Evolutionary conservation across 768 basidiomycete genomes (phyloP), one percentile per base, ranked within the genome.

Genomic region (Serendipita vermifera): DNA sequence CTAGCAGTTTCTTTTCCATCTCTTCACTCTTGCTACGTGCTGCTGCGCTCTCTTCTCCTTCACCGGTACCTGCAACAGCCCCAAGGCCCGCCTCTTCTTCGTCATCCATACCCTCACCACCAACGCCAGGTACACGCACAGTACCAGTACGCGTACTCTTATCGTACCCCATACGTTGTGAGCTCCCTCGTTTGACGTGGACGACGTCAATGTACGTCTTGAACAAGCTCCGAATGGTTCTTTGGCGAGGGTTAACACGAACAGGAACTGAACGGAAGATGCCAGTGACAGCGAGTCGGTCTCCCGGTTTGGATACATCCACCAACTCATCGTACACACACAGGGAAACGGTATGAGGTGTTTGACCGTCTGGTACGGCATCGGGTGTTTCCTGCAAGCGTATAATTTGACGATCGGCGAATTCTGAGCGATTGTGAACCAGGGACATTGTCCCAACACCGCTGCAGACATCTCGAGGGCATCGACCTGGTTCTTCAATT

Each of bases 311-410:
- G 38, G 85, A 70, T n/a, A 92, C 77, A 64, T 98, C 96, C 33
- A 98, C 94, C 3, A 99, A 80, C 66, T 99, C 96, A 65, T 99
- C 94, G 65, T 99, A 98, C n/a, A 89, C 88, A 67, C 92, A 93
- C 55, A 98, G 71, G 0, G 89, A 92, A 55, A 99, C 93, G 0
- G 94, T 98, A 62, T 97, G 93, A 0, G 96, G 96, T 0, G 96
- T 98, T 67, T 98, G 94, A 2, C 96, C 96, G 68, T 97, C 94
- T 3, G 94, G 94, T 0, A 99, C 94, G 6, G 85, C 89, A 64
- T 99, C 96, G 0, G 94, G 94, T 0, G 94, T 98, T 69, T 99
- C 96, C 66, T 99, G 96, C 6, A 99, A 73, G 33, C 94, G 79
- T 59, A 98, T 85, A 41, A 94, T 88, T 68, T 99, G 96, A 55